Evolutionary conservation across 768 basidiomycete species (phyloP), one percentile per base, ranked within the genome.

Genomic region (Exidia glandulosa): DNA sequence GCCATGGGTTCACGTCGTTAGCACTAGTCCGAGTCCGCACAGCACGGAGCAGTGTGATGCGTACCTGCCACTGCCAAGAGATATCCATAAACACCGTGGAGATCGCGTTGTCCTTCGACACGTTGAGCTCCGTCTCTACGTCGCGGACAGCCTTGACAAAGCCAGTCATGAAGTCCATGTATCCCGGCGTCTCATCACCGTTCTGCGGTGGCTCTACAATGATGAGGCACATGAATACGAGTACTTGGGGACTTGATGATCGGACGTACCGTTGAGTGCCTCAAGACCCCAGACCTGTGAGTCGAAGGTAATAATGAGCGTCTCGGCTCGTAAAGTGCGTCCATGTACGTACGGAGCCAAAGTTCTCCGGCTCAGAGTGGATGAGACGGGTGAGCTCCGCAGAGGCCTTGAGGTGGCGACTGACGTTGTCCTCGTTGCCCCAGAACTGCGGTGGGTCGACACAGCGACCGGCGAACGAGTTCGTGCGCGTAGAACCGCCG

Each of bases 401-500:
- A 2, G 50, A 23, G 29, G 50, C 50, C 19, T 54, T 27, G 30
- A 54, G 19, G 50, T 54, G 50, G 50, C 50, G 50, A 13, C 30
- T 27, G 27, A 29, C 19, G 50, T 54, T 54, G 50, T 54, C 50
- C 5, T 25, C 50, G 4, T 31, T 54, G 50, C 27, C 25, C 50
- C 50, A 54, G 50, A 54, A 54, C 30, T 54, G 16, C 3, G 50
- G 50, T 27, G 50, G 50, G 50, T 54, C 50, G 3, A 54, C 50
- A 27, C 50, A 54, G 50, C 50, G 50, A 25, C 50, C 50, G 7
- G 50, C 50, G 27, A 54, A 54, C 27, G 50, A 27, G 30, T 54
- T 54, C 25, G 50, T 54, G 25, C 50, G 25, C 30, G 50, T 54
- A 12, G 27, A 29, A 63, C 76, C 77, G 10, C 81, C 81, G 1